Percentiles rank a stretch among this genome's conserved stretches.
phyloP scores from a whole-genome alignment of 139 green algal species.

The Tetraselmis striata region DNA sequence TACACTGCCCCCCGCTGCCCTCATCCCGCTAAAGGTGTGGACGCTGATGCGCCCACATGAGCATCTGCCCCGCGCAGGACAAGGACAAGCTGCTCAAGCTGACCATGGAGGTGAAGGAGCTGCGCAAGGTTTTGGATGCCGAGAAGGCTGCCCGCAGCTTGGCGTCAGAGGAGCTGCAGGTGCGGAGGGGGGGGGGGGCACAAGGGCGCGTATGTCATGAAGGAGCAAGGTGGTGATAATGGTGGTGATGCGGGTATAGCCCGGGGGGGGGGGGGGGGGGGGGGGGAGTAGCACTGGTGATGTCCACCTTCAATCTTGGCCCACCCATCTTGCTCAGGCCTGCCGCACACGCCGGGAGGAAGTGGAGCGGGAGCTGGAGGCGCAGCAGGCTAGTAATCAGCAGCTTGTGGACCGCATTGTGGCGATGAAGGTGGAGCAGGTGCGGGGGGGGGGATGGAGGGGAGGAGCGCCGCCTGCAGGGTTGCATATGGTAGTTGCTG shows the following conservation, averaged over 20 bases:
- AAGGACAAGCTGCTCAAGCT: background rate
- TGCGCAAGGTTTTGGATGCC: background rate
- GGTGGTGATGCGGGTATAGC: no score
- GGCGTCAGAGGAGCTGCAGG: background rate
- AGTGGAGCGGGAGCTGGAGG: background rate
- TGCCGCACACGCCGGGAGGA: background rate
- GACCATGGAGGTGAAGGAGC: background rate
- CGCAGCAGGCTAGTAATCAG: background rate
- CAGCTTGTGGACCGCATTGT: background rate
- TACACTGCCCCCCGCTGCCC: no score
- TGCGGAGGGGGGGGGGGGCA: no score
- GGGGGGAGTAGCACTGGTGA: background rate
- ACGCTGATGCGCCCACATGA: no score
- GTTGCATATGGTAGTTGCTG: no score
- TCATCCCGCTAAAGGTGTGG: no score
- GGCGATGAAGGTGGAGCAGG: background rate
- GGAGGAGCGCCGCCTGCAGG: no score
- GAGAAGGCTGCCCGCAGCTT: background rate
- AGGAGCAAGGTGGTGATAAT: background rate
- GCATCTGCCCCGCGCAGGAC: no score
- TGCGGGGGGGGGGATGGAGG: background rate
- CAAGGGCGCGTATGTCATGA: no score
- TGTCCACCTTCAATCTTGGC: no score
- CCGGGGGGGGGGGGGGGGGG: no score
- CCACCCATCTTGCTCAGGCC: no score